Base-by-base conservation (phyloP, 2,329 filamentous ascomycete species). In the Aspergillus nomiae region DNA sequence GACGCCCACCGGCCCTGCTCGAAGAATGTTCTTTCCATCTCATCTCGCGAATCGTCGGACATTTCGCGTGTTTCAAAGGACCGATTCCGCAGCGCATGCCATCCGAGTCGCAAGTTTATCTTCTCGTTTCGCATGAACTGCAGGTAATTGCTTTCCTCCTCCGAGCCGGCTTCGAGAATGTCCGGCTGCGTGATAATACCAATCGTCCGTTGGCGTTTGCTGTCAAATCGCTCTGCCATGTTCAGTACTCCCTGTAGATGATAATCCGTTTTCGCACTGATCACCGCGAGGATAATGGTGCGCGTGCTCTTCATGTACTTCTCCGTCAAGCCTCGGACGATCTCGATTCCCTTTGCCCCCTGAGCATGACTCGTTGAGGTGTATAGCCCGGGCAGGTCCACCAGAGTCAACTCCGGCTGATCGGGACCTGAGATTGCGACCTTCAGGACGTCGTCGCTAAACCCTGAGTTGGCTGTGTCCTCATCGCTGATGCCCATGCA, bases 371-470 rank as follows among this genome's bases (percentile, higher is more conserved):
- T 86, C 60, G 81, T 82, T 10, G 86, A 81, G 36, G 81, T 79
- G 36, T 88, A 84, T 1, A 89, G 75, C 1, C 87, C 87, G 0
- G 87, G 87, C 21, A 89, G 76, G 73, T 90, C 87, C 12, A 90
- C 86, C 0, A 89, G 78, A 0, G 85, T 89, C 50, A 89, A 72
- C 9, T 89, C 81, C 0, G 86, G 86, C 77, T 86, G 83, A 8
- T 86, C 82, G 0, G 86, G 86, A 0, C 87, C 87, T 7, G 79
- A 82, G 70, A 88, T 84, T 65, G 89, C 86, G 1, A 89, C 80
- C 3, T 86, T 83, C 5, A 89, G 78, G 26, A 87, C 82, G 79
- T 85, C 74, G 76, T 83, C 70, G 21, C 68, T 71, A 24, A 74
- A 69, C 2, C 62, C 68, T 0, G 50, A 30, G 1, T 70, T 64